Evolutionary conservation across 2,329 filamentous ascomycete species (phyloP).

Genomic region (Triangularia setosa): DNA sequence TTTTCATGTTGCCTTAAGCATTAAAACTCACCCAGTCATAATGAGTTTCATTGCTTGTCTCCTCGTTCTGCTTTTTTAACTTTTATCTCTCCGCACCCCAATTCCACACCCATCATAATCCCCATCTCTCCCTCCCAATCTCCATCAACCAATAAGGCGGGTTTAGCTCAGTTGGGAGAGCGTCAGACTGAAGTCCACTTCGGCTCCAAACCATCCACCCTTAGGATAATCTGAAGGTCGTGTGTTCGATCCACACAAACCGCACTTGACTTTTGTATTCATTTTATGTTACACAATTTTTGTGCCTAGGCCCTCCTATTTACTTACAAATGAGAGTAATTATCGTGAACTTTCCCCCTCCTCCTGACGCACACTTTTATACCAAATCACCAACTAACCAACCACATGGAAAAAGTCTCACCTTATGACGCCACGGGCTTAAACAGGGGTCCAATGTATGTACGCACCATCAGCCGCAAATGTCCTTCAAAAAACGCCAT

Average conservation of each 20-base stretch:
- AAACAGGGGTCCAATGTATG: not conserved
- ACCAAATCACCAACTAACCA: not conserved
- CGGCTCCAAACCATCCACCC: slow-evolving; percentile 1
- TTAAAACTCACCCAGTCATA: no score
- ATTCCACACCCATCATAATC: not conserved
- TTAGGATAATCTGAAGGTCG: slow-evolving; percentile 19
- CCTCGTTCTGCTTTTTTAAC: no score
- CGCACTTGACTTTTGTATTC: slow-evolving; percentile 6
- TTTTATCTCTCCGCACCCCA: no score
- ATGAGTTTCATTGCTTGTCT: no score
- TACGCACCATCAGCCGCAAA: not conserved
- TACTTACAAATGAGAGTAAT: no score
- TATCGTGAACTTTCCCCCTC: not conserved
- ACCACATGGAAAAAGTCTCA: not conserved
- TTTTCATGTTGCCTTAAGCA: no score
- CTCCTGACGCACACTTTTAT: not conserved
- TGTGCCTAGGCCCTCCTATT: no score
- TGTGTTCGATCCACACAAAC: slow-evolving; percentile 26
- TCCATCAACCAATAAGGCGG: slow-evolving; percentile 13
- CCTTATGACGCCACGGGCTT: not conserved
- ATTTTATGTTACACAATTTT: not conserved
- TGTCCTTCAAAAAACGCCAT: not conserved
- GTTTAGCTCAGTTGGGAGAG: slow-evolving; percentile 27
- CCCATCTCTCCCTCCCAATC: not conserved
- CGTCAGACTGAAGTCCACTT: slow-evolving; percentile 19